Conservation (phyloP, 176 grass and related monocot species). For the Lolium perenne region DNA sequence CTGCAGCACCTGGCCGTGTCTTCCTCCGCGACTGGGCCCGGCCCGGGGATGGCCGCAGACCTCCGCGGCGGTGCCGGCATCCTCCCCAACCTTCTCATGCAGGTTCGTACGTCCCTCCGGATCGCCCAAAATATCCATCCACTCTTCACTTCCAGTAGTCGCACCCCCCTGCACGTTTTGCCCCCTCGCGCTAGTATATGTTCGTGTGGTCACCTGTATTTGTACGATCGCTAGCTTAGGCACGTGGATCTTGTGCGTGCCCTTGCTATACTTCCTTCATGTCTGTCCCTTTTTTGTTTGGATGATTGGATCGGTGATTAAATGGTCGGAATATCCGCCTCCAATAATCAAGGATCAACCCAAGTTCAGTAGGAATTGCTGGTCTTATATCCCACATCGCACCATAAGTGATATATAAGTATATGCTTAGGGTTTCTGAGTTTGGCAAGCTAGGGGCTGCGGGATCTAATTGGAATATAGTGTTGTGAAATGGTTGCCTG, state of each 20-base stretch:
- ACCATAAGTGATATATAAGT: not conserved
- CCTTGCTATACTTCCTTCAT: not conserved
- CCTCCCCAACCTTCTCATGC: constrained; percentile 89
- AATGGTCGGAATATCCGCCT: constrained; percentile 8
- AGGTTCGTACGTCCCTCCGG: constrained; percentile 53
- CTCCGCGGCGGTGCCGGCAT: constrained; percentile 29
- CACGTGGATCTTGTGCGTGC: constrained; percentile 1
- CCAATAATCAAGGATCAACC: not conserved
- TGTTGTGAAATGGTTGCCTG: not conserved
- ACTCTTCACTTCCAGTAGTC: not conserved
- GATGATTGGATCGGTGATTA: not conserved
- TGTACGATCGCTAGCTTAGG: constrained; percentile 14
- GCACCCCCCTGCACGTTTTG: constrained; percentile 2
- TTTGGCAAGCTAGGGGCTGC: not conserved
- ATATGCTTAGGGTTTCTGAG: constrained; percentile 14
- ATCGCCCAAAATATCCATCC: not conserved
- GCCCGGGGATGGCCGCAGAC: constrained; percentile 27
- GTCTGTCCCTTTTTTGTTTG: not conserved
- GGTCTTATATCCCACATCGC: not conserved
- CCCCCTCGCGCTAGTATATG: not conserved
- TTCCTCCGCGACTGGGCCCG: constrained; percentile 33
- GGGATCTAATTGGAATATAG: too few relatives aligned
- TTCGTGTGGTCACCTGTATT: constrained; percentile 20
- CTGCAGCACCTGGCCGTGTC: constrained; percentile 83
- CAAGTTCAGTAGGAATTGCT: not conserved